A percentile compares a stretch with the other conserved stretches of the same genome.
Evolutionary conservation across 352 stramenopile genomes (phyloP).

Genomic region (Phytopythium montanum): DNA sequence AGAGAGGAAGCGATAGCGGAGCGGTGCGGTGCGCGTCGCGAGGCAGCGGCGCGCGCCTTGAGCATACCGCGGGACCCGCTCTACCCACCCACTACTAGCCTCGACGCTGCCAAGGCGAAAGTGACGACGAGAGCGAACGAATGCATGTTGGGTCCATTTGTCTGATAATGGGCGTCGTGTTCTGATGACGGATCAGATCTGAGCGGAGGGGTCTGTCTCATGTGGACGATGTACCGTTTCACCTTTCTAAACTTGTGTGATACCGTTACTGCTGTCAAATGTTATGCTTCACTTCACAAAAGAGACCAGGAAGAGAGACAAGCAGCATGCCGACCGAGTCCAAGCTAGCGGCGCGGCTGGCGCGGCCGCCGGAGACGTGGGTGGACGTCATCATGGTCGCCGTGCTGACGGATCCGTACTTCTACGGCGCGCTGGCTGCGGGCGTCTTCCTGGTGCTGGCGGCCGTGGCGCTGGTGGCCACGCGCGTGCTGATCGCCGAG

Average conservation of each 20-base stretch:
- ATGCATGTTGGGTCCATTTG: background rate
- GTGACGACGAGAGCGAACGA: no score
- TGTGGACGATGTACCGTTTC: background rate
- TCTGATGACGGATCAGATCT: constrained; percentile 6
- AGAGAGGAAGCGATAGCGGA: no score
- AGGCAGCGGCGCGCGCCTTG: constrained; percentile 1
- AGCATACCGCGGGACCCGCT: background rate
- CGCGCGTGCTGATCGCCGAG: constrained; percentile 50
- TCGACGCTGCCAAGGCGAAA: background rate
- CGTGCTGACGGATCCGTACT: constrained; percentile 58
- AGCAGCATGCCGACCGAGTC: constrained; percentile 11
- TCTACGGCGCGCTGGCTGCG: constrained; percentile 42
- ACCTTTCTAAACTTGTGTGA: background rate
- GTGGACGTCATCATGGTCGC: constrained; percentile 56
- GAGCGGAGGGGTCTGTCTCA: constrained; percentile 1
- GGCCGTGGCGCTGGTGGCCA: constrained; percentile 50
- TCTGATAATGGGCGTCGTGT: no score
- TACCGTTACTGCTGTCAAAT: background rate
- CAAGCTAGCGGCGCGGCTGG: constrained; percentile 43
- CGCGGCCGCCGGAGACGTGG: constrained; percentile 56
- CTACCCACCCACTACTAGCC: no score
- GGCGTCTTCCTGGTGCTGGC: constrained; percentile 46
- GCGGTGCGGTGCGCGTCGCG: background rate
- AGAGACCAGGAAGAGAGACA: no score
- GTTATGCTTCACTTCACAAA: no score